Percentiles rank a stretch among this genome's conserved stretches.
phyloP scores from a whole-genome alignment of 2,329 filamentous ascomycete genomes.

The Pseudogymnoascus sp. region DNA sequence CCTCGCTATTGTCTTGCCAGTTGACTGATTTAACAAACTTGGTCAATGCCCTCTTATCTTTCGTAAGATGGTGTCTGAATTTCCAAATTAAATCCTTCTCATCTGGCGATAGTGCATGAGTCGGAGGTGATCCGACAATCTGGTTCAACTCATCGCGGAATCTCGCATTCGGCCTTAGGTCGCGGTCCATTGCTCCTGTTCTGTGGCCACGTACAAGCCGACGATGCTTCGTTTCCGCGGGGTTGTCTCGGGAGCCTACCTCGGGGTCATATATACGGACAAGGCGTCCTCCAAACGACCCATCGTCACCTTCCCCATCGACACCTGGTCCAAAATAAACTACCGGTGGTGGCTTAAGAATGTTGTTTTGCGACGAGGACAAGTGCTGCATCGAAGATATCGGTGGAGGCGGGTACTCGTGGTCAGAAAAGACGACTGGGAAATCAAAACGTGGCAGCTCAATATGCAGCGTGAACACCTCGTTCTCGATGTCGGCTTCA shows the following conservation, averaged over 20 bases:
- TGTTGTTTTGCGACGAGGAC: slow-evolving; percentile 54
- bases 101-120: slow-evolving; percentile 75
- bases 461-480: slow-evolving; percentile 74
- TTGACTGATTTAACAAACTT: slow-evolving; percentile 98
- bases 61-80: slow-evolving; percentile 86
- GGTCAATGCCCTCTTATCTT: slow-evolving; percentile 85
- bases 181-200: slow-evolving; percentile 88
- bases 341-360: slow-evolving; percentile 70
- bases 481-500: slow-evolving; percentile 32
- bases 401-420: slow-evolving; percentile 81
- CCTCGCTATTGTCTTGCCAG: slow-evolving; percentile 79
- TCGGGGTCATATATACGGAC: slow-evolving; percentile 91
- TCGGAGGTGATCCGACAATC: slow-evolving; percentile 88
- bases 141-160: slow-evolving; percentile 87
- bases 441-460: slow-evolving; percentile 95
- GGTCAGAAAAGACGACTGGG: slow-evolving; percentile 87
- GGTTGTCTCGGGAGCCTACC: slow-evolving; percentile 80
- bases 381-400: slow-evolving; percentile 65
- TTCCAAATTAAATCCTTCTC: slow-evolving; percentile 98
- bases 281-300: slow-evolving; percentile 48
- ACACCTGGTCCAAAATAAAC: slow-evolving; percentile 88
- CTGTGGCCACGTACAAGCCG: slow-evolving; percentile 81
- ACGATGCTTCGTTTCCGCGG: slow-evolving; percentile 89
- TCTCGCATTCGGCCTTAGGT: slow-evolving; percentile 92
- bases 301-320: slow-evolving; percentile 49